Percentiles rank a stretch among this genome's conserved stretches.
Conservation (phyloP, 495 filamentous ascomycete genomes). For the Paragyromitra xinjiangensis region DNA sequence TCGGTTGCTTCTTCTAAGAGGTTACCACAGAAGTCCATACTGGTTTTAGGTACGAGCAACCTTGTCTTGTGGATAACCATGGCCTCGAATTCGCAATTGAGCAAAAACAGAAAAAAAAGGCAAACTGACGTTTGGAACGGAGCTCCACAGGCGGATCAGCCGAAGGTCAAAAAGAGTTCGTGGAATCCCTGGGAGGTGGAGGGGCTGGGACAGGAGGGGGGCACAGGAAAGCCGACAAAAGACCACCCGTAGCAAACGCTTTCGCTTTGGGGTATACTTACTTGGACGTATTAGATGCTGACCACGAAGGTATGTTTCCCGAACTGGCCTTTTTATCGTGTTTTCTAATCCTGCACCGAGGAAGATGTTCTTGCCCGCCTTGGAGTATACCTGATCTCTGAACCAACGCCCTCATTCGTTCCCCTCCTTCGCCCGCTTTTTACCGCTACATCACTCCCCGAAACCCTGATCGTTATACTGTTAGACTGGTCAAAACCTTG, state of each 20-base stretch:
- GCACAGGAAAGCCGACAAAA: conserved; percentile 67
- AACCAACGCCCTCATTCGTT: conserved; percentile 81
- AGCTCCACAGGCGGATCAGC: conserved; percentile 77
- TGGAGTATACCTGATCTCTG: conserved; percentile 86
- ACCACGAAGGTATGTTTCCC: conserved; percentile 78
- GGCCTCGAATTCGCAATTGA: conserved; percentile 19
- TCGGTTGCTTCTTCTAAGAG: conserved; percentile 87
- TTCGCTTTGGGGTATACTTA: conserved; percentile 96
- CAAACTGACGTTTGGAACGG: conserved; percentile 33
- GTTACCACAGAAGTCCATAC: conserved; percentile 88
- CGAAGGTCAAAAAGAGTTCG: conserved; percentile 87
- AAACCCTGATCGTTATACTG: conserved; percentile 86
- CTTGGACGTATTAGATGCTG: conserved; percentile 91
- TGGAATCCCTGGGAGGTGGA: conserved; percentile 73
- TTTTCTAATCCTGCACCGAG: conserved; percentile 13
- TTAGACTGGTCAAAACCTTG: conserved; percentile 93
- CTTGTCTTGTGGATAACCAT: conserved; percentile 24
- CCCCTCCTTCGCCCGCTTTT: conserved; percentile 85
- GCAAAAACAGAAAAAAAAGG: conserved; percentile 4
- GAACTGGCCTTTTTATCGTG: neutral
- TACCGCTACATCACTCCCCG: conserved; percentile 82
- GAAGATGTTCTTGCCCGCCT: conserved; percentile 89
- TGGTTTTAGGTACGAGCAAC: conserved; percentile 75
- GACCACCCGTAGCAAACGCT: conserved; percentile 86
- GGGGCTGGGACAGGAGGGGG: conserved; percentile 60